Evolutionary conservation across 331 rosid genomes (phyloP).

Genomic region (Spiraea crenata): DNA sequence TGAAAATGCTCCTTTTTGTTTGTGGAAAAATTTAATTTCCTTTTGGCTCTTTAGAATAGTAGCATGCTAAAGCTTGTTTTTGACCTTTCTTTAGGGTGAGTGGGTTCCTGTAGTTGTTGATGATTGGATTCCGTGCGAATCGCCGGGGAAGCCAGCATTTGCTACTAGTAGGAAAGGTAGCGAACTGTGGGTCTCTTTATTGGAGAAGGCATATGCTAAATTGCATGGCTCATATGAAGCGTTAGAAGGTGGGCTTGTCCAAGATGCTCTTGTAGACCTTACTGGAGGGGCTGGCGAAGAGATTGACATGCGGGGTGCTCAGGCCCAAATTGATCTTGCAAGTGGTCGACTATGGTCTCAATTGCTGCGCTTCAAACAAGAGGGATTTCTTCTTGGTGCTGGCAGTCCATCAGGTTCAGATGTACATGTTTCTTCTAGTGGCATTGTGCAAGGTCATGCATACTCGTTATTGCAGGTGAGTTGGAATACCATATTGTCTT

Average conservation of each 20-base stretch:
- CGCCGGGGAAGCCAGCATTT: constrained; percentile 93
- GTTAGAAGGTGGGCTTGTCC: constrained; percentile 98
- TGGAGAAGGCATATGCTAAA: constrained; percentile 99
- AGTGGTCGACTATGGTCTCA: constrained; percentile 99
- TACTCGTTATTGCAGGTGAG: constrained; percentile 90
- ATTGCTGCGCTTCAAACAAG: constrained; percentile 91
- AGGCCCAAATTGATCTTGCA: constrained; percentile 99
- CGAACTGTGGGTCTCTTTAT: constrained; percentile 95
- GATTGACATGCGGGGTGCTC: constrained; percentile 93
- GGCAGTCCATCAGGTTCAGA: constrained; percentile 99
- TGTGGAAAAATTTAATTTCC: neutral
- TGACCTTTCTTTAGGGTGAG: constrained; percentile 66
- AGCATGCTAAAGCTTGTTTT: constrained; percentile 20
- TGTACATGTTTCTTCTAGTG: constrained; percentile 94
- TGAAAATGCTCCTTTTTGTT: no score
- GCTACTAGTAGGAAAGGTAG: constrained; percentile 90
- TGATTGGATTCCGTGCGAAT: constrained; percentile 99
- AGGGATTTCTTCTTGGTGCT: constrained; percentile 94
- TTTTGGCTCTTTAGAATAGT: neutral
- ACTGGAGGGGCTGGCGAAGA: constrained; percentile 99
- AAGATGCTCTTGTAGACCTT: constrained; percentile 99
- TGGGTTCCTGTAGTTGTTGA: constrained; percentile 99
- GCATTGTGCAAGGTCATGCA: constrained; percentile 99
- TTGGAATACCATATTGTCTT: neutral
- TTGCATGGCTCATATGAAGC: constrained; percentile 99